These are phyloP conservation scores for Entomortierella beljakovae DNA, from an alignment of 192 early-diverging fungal genomes.

Conservation along the genomic window DNA sequence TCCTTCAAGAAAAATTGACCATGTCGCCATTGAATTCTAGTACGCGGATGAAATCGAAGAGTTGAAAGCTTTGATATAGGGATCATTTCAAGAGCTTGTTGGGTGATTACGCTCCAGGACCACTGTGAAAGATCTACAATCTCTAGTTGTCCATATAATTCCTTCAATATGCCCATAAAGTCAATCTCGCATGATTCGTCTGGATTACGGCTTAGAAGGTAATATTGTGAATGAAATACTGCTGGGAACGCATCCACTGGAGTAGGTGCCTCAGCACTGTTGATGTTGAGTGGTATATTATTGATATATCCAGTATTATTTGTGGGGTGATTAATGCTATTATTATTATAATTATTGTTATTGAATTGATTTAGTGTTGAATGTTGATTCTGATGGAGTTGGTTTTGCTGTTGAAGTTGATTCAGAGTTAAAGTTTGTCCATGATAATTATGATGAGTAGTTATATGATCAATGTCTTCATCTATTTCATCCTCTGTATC, in stretches of 20 bases:
- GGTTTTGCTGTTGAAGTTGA: not conserved
- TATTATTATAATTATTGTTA: not conserved
- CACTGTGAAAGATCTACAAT: constrained; percentile 28
- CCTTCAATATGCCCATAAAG: constrained; percentile 14
- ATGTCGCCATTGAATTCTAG: constrained; percentile 5
- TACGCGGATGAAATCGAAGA: constrained; percentile 24
- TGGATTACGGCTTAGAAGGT: constrained; percentile 10
- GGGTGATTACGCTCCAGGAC: constrained; percentile 20
- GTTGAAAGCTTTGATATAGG: constrained; percentile 1
- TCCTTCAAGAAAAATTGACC: constrained; percentile 3
- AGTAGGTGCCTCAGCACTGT: not conserved
- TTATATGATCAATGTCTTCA: not conserved
- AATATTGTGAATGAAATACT: constrained; percentile 16
- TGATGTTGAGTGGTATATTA: not conserved
- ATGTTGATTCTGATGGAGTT: not conserved
- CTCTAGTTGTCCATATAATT: constrained; percentile 23
- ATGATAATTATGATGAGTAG: not conserved
- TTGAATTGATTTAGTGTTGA: not conserved
- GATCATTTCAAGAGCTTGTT: constrained; percentile 16
- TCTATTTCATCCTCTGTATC: constrained; percentile 7
- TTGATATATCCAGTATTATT: constrained; percentile 3
- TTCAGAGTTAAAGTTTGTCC: not conserved
- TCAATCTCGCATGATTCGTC: constrained; percentile 16
- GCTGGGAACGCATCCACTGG: constrained; percentile 9
- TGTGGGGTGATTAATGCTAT: not conserved